Evolutionary conservation across 1,139 yeast genomes (phyloP).

Genomic region (Yueomyces sp.): DNA sequence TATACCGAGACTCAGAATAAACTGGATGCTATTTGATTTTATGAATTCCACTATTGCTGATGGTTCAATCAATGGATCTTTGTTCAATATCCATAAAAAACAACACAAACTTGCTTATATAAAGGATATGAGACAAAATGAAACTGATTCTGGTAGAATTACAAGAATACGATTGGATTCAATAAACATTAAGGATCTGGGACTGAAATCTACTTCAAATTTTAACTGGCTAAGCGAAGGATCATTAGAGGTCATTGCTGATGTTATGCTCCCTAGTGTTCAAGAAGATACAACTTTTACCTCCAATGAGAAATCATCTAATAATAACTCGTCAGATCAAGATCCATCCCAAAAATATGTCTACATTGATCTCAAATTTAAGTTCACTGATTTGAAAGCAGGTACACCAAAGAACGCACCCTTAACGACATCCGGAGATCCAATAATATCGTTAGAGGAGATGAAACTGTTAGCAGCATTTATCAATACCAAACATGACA

Average conservation of each 20-base stretch:
- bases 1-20: constrained; percentile 45
- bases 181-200: constrained; percentile 37
- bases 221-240: constrained; percentile 66
- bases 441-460: constrained; percentile 47
- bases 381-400: constrained; percentile 50
- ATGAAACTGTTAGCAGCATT: constrained; percentile 48
- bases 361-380: constrained; percentile 51
- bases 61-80: constrained; percentile 61
- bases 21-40: constrained; percentile 48
- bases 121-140: constrained; percentile 25
- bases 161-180: constrained; percentile 56
- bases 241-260: constrained; percentile 56
- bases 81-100: constrained; percentile 61
- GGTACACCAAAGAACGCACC: constrained; percentile 42
- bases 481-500: constrained; percentile 34
- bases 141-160: constrained; percentile 36
- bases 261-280: constrained; percentile 50
- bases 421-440: constrained; percentile 36
- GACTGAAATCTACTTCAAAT: constrained; percentile 18
- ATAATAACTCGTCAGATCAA: constrained; percentile 15
- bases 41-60: constrained; percentile 58
- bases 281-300: constrained; percentile 11
- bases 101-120: constrained; percentile 34
- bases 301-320: constrained; percentile 7
- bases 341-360: constrained; percentile 34